Percentiles rank a stretch among this genome's conserved stretches.
These are phyloP conservation scores for Astraeus odoratus DNA, from an alignment of 768 basidiomycete species.

Conservation along the genomic window DNA sequence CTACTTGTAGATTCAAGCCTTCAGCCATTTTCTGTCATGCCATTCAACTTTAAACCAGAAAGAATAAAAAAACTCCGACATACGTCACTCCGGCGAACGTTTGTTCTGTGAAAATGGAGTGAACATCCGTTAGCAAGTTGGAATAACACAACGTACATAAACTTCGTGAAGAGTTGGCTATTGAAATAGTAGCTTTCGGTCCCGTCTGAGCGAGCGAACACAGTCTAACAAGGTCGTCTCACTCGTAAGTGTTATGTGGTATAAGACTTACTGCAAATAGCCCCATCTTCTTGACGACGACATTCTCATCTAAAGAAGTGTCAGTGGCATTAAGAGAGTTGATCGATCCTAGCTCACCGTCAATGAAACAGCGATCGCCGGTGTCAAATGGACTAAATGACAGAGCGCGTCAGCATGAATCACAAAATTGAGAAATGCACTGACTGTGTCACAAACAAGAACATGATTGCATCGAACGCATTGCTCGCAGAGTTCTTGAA, in stretches of 20 bases:
- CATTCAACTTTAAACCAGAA: slow-evolving; percentile 7
- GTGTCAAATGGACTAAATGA: slow-evolving; percentile 64
- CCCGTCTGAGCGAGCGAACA: slow-evolving; percentile 66
- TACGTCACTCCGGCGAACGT: slow-evolving; percentile 66
- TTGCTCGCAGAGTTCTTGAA: slow-evolving; percentile 69
- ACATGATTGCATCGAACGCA: slow-evolving; percentile 77
- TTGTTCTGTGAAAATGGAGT: slow-evolving; percentile 41
- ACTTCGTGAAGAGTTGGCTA: slow-evolving; percentile 66
- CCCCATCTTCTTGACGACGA: slow-evolving; percentile 76
- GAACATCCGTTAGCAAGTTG: background rate
- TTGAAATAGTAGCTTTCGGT: slow-evolving; percentile 80
- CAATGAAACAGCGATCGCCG: slow-evolving; percentile 76
- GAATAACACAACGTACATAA: slow-evolving; percentile 44
- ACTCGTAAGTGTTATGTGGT: too few species aligned
- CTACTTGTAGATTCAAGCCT: slow-evolving; percentile 59
- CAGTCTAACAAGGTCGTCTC: slow-evolving; percentile 45
- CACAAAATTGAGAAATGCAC: slow-evolving; percentile 22
- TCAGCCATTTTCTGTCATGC: slow-evolving; percentile 60
- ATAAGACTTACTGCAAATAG: slow-evolving; percentile 59
- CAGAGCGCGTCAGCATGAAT: slow-evolving; percentile 4
- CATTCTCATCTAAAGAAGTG: slow-evolving; percentile 45
- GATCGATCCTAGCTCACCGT: slow-evolving; percentile 31
- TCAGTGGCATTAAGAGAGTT: slow-evolving; percentile 5
- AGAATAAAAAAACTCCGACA: slow-evolving; percentile 13
- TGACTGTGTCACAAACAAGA: slow-evolving; percentile 77